phyloP scores from a whole-genome alignment of 148 eudicot genomes.

The Pharnaceum exiguum region DNA sequence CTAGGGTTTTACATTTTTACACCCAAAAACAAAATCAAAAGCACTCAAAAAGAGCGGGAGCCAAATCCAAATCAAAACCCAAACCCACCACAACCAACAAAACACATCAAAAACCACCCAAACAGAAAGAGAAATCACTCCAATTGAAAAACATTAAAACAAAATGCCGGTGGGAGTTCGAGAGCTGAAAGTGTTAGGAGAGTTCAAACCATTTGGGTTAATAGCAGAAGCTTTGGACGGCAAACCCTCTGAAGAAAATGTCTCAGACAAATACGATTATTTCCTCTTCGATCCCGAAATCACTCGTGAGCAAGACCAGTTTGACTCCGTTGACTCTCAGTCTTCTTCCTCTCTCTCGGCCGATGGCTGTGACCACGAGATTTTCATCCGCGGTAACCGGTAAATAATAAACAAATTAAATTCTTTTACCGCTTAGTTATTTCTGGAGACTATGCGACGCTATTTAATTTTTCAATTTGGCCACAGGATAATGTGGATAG shows the following conservation, averaged over 20 bases:
- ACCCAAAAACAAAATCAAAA: slow-evolving; percentile 17
- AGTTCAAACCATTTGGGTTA: slow-evolving; percentile 88
- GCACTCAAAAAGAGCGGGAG: slow-evolving; percentile 21
- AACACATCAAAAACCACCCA: not conserved
- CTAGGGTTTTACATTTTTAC: slow-evolving; percentile 20
- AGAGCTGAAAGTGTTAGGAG: slow-evolving; percentile 64
- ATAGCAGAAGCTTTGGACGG: slow-evolving; percentile 88
- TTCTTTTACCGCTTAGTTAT: not conserved
- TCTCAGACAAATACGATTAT: slow-evolving; percentile 46
- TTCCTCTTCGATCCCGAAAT: slow-evolving; percentile 68
- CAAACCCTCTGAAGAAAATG: slow-evolving; percentile 38
- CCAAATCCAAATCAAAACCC: not conserved
- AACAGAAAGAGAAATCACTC: slow-evolving; percentile 1
- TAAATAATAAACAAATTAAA: no score
- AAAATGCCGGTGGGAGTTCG: slow-evolving; percentile 56
- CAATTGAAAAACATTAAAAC: not conserved
- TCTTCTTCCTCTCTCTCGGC: slow-evolving; percentile 17
- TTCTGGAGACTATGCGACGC: not conserved
- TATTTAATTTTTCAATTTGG: slow-evolving; percentile 8
- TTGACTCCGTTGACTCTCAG: slow-evolving; percentile 22
- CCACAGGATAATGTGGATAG: slow-evolving; percentile 86
- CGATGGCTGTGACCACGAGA: slow-evolving; percentile 70
- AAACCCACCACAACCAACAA: no score
- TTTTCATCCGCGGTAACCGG: slow-evolving; percentile 83
- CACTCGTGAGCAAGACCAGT: slow-evolving; percentile 35